These are phyloP conservation scores for Lachnellula arida DNA, from an alignment of 2,329 filamentous ascomycete species.

Conservation along the genomic window DNA sequence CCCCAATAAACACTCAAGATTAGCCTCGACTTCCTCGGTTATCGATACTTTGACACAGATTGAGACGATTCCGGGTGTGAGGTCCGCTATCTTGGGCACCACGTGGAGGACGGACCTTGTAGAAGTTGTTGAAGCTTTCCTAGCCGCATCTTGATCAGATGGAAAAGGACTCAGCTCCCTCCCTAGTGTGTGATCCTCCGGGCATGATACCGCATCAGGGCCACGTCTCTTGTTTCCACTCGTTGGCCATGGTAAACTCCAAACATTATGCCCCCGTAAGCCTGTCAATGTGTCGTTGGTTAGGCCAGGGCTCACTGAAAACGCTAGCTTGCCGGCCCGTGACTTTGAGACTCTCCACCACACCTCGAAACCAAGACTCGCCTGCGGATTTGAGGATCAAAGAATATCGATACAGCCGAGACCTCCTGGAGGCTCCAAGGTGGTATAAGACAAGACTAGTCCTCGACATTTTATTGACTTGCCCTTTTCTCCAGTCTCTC, in stretches of 20 bases:
- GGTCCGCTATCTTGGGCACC: conserved; percentile 5
- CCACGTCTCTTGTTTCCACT: conserved; percentile 1
- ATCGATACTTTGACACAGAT: conserved; percentile 11
- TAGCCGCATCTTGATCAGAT: conserved; percentile 18
- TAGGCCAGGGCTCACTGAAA: conserved; percentile 17
- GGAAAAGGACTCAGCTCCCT: conserved; percentile 6
- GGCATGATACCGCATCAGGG: conserved; percentile 8
- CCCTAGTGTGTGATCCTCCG: conserved; percentile 22
- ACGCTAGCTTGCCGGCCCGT: conserved; percentile 27
- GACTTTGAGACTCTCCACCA: conserved; percentile 25
- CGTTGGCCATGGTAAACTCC: conserved; percentile 9
- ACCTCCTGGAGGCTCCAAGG: conserved; percentile 1
- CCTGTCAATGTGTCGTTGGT: background rate
- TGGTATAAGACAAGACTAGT: conserved; percentile 19
- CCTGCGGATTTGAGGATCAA: conserved; percentile 22
- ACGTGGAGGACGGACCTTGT: conserved; percentile 7
- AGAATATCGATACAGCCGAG: conserved; percentile 6
- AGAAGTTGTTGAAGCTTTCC: conserved; percentile 5
- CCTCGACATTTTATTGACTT: background rate
- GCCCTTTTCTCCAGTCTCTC: conserved; percentile 24
- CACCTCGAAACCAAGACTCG: conserved; percentile 28
- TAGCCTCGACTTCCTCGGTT: conserved; percentile 12
- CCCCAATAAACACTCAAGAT: conserved; percentile 21
- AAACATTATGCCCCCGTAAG: conserved; percentile 22
- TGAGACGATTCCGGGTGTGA: conserved; percentile 16